Base-by-base conservation (phyloP, 345 rosid genomes). In the Bruguiera sexangula region DNA sequence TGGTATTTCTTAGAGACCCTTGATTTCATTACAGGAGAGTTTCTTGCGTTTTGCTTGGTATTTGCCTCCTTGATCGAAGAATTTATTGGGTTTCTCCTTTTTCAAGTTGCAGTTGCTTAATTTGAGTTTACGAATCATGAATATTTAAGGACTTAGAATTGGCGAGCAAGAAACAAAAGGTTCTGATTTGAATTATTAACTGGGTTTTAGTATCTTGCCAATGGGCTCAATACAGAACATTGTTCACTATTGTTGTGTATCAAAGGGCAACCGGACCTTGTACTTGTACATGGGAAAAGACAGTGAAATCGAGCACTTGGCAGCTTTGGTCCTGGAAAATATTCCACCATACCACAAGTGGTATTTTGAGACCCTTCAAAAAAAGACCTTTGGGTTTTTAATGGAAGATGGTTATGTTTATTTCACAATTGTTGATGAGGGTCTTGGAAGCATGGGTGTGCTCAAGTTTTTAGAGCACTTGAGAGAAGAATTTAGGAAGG, bases 181-280 rank as follows among this genome's bases (percentile, higher is more conserved):
- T 56, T 57, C 13, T 55, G 29, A 55, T 55, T 55, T 39, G 36
- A 24, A 39, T 65, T 74, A 43, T 21, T n/a, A 39, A 62, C 51
- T 54, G 19, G 75, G 29, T 60, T 67, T 63, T 34, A 8, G 58
- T 43, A 52, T 50, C 16, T 7, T 22, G 11, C 46, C 13, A n/a
- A 87, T 91, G 97, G 89, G 81, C 64, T 77, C 87, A 18, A 84
- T 88, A 68, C 84, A 77, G 69, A 84, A 83, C 60, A 88, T 80
- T 8, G 93, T 92, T 65, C 88, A 79, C 58, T 90, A 90, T 67
- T 92, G 92, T 76, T 88, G 88, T 65, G 87, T 89, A 11, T 82
- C 87, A 1, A 85, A 75, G 81, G 86, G 83, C 65, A 85, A 78
- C 39, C 81, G 82, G 74, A 69, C 74, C 21, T 75, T 87, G 18